These are phyloP conservation scores for Daedaleopsis nitida DNA, from an alignment of 768 basidiomycete species.

Conservation along the genomic window DNA sequence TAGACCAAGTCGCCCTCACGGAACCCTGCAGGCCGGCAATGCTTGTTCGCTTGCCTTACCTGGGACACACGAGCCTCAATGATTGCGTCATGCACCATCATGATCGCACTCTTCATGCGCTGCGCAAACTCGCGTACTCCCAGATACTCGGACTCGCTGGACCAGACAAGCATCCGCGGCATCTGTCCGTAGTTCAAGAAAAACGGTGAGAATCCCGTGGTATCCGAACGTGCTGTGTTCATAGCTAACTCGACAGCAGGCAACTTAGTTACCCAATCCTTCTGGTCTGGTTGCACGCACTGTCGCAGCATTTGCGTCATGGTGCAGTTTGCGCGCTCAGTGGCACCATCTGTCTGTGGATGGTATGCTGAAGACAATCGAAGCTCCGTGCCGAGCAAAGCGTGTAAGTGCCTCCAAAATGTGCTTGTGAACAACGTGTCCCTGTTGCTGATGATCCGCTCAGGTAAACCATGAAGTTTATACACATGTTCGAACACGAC, in stretches of 20 bases:
- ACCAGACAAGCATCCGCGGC: conserved; percentile 12
- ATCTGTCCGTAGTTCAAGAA: conserved; percentile 28
- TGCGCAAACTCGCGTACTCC: conserved; percentile 30
- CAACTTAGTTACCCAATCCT: conserved; percentile 34
- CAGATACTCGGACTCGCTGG: conserved; percentile 1
- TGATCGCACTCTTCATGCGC: conserved; percentile 26
- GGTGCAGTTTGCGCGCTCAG: conserved; percentile 37
- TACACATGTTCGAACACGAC: conserved; percentile 37
- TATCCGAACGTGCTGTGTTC: conserved; percentile 35
- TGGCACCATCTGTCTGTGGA: conserved; percentile 44
- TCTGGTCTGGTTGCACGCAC: conserved; percentile 32
- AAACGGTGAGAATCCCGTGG: conserved; percentile 40
- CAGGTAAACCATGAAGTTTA: conserved; percentile 40
- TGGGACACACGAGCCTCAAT: conserved; percentile 34
- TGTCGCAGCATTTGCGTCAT: conserved; percentile 34
- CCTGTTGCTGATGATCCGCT: conserved; percentile 40
- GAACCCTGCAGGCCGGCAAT: conserved; percentile 18
- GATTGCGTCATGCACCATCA: conserved; percentile 39
- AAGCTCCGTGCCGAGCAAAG: conserved; percentile 31
- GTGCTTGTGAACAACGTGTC: conserved; percentile 43
- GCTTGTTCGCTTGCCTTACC: conserved; percentile 30
- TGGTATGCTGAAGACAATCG: conserved; percentile 45
- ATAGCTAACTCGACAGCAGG: conserved; percentile 25
- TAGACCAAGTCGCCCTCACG: conserved; percentile 35
- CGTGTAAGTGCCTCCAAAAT: conserved; percentile 42